Conservation (phyloP, 192 early-diverging fungal genomes). For the Helicostylum pulchrum region DNA sequence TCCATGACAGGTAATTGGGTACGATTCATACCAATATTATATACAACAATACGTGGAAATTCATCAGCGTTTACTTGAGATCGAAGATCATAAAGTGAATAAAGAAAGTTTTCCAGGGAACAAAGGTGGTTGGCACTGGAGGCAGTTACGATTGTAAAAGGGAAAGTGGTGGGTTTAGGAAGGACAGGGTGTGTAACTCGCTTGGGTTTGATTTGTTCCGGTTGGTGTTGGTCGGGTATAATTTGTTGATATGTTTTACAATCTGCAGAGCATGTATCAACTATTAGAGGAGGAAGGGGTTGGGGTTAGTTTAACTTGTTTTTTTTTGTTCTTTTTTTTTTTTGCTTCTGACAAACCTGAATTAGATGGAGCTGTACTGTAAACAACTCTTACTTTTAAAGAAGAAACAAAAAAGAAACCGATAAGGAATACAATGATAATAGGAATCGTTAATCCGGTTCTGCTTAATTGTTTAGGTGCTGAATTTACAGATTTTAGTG, state of each 20-base stretch:
- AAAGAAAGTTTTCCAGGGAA: constrained; percentile 48
- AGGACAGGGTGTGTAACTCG: not conserved
- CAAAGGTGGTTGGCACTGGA: constrained; percentile 55
- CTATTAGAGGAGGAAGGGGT: not conserved
- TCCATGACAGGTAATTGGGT: constrained; percentile 40
- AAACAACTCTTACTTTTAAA: constrained; percentile 6
- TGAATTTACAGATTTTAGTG: no score
- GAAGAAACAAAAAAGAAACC: constrained; percentile 9
- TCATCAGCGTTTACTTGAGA: constrained; percentile 13
- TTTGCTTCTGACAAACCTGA: no score
- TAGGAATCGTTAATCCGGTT: not conserved
- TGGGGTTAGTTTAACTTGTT: not conserved
- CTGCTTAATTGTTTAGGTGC: no score
- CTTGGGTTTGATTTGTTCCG: not conserved
- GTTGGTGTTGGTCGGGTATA: not conserved
- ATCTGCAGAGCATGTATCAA: not conserved
- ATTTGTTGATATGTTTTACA: not conserved
- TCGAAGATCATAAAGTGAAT: constrained; percentile 40
- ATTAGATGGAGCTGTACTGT: not conserved
- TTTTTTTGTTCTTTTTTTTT: not conserved
- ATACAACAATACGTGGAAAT: constrained; percentile 47
- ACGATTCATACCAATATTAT: constrained; percentile 48
- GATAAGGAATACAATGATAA: not conserved
- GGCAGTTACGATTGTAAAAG: constrained; percentile 49
- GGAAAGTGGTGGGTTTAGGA: constrained; percentile 11